Evolutionary conservation across 345 rosid species (phyloP).

Genomic region (Heritiera fomes): DNA sequence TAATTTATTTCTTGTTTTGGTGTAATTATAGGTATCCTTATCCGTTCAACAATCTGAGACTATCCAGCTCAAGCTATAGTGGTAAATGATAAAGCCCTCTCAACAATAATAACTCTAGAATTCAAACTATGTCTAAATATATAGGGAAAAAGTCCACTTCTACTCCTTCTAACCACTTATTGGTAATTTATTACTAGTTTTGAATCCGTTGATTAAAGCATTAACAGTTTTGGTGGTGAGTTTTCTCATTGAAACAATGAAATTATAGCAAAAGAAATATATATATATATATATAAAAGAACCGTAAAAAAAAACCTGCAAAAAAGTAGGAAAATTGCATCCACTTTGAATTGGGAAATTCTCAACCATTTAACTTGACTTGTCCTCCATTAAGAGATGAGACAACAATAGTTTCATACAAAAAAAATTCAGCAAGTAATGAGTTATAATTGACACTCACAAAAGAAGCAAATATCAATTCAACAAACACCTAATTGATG

Average conservation of each 20-base stretch:
- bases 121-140: too few species aligned
- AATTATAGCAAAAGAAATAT: neutral
- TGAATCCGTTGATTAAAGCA: neutral
- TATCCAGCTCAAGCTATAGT: too few species aligned
- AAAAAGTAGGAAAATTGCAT: neutral
- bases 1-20: too few species aligned
- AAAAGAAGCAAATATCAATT: neutral
- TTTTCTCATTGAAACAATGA: neutral
- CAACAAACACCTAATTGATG: neutral
- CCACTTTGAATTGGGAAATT: conserved; percentile 8
- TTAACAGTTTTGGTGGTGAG: neutral
- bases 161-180: neutral
- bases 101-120: too few species aligned
- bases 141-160: too few species aligned
- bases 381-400: neutral
- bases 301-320: neutral
- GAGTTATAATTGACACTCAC: neutral
- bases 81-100: too few species aligned
- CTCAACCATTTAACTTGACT: conserved; percentile 3
- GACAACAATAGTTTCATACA: neutral
- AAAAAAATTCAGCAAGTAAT: neutral
- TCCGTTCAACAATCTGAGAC: too few species aligned
- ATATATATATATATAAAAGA: too few species aligned
- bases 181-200: neutral
- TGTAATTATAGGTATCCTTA: too few species aligned